Evolutionary conservation across 2,329 filamentous ascomycete genomes (phyloP).

Genomic region (Aspergillus tamarii): DNA sequence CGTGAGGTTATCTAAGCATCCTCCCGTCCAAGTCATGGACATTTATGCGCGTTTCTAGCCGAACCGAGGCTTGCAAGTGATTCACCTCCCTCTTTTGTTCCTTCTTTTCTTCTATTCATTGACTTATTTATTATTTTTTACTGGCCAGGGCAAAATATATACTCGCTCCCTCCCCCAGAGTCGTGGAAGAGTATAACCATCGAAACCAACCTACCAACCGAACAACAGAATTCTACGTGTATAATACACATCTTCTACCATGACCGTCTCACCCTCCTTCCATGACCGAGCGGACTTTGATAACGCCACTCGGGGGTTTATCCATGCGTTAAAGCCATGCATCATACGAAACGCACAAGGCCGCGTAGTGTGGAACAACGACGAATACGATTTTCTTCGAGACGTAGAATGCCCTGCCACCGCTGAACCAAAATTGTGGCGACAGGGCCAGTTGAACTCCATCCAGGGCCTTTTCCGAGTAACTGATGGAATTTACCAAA

Average conservation of each 20-base stretch:
- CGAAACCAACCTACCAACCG: background rate
- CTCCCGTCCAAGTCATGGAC: background rate
- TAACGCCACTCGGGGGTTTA: constrained; percentile 25
- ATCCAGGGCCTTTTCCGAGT: constrained; percentile 43
- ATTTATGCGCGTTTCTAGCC: background rate
- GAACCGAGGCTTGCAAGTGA: background rate
- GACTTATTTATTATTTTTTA: too few species aligned
- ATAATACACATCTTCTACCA: background rate
- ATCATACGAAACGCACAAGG: constrained; percentile 26
- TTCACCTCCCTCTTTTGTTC: too few species aligned
- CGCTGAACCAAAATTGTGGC: constrained; percentile 40
- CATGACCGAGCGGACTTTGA: constrained; percentile 21
- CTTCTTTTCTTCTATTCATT: background rate
- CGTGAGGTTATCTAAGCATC: background rate
- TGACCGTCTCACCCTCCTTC: constrained; percentile 11
- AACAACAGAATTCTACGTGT: background rate
- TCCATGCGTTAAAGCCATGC: constrained; percentile 21
- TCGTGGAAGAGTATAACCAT: background rate
- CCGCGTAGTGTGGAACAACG: constrained; percentile 37
- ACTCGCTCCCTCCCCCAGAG: background rate
- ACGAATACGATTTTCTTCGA: constrained; percentile 36
- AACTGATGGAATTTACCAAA: constrained; percentile 42
- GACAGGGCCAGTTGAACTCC: constrained; percentile 36
- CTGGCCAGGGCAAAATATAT: background rate
- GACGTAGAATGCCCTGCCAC: constrained; percentile 27